Conservation (phyloP, 2,329 filamentous ascomycete genomes). For the Penicillium sp. region DNA sequence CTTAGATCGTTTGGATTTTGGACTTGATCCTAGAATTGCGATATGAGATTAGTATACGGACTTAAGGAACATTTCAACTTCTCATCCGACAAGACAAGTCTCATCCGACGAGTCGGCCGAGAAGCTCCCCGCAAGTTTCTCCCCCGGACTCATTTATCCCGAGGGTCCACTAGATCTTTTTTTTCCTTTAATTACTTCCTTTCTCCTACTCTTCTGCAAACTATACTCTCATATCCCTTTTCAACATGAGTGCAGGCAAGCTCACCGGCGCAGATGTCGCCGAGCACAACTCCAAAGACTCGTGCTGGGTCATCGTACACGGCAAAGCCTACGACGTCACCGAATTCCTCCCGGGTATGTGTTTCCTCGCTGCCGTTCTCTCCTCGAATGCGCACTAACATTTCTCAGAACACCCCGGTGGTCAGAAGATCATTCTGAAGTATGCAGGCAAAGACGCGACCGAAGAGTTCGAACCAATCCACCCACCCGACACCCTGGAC, state of each 20-base stretch:
- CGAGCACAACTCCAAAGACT: slow-evolving; percentile 76
- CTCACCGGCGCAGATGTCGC: slow-evolving; percentile 59
- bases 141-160: slow-evolving; percentile 28
- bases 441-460: slow-evolving; percentile 95
- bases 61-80: not conserved
- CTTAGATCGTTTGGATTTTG: not conserved
- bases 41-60: not conserved
- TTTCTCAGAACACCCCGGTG: slow-evolving; percentile 74
- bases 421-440: slow-evolving; percentile 90
- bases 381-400: not conserved
- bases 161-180: slow-evolving; percentile 15
- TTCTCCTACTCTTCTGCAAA: slow-evolving; percentile 1
- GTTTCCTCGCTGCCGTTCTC: not conserved
- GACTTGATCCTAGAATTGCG: not conserved
- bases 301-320: slow-evolving; percentile 90
- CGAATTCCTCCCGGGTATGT: slow-evolving; percentile 71
- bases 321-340: slow-evolving; percentile 88
- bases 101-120: slow-evolving; percentile 22
- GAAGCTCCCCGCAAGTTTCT: slow-evolving; percentile 24
- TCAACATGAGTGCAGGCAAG: slow-evolving; percentile 30
- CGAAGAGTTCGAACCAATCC: slow-evolving; percentile 85
- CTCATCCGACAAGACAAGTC: not conserved
- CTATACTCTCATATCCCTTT: not conserved
- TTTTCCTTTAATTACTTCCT: slow-evolving; percentile 5
- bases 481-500: slow-evolving; percentile 80